phyloP scores from a whole-genome alignment of 345 rosid species.

The Kernera saxatilis region DNA sequence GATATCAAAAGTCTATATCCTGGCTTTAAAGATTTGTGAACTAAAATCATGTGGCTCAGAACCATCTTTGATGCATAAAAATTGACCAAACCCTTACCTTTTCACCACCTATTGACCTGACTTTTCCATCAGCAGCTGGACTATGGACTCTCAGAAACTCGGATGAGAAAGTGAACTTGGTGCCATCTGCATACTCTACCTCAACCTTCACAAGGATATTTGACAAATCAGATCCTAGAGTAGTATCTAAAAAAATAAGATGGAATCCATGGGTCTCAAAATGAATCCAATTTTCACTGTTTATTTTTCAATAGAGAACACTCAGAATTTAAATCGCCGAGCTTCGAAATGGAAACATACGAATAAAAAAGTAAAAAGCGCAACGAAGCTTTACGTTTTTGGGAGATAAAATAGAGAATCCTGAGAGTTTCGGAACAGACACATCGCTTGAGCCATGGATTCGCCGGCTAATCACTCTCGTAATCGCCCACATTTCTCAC shows the following conservation, averaged over 20 bases:
- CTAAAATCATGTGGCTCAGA: background rate
- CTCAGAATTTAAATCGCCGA: background rate
- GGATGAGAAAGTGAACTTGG: constrained; percentile 57
- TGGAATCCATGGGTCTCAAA: background rate
- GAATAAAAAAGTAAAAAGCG: background rate
- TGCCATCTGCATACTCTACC: constrained; percentile 66
- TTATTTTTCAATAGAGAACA: background rate
- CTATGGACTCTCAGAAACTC: constrained; percentile 74
- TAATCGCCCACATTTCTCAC: constrained; percentile 19
- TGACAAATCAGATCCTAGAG: constrained; percentile 9
- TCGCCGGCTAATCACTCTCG: constrained; percentile 33
- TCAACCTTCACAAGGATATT: constrained; percentile 51
- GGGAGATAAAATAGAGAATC: constrained; percentile 52
- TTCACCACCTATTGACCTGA: constrained; percentile 75
- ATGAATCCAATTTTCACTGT: background rate
- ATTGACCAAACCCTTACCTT: constrained; percentile 46
- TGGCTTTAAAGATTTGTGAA: background rate
- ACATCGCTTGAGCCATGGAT: constrained; percentile 32
- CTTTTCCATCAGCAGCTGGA: constrained; percentile 89
- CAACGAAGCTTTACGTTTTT: constrained; percentile 43
- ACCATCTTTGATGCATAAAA: background rate
- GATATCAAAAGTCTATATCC: constrained; percentile 5
- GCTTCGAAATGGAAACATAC: background rate
- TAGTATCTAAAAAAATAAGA: background rate
- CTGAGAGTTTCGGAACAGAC: constrained; percentile 39